These are phyloP conservation scores for Nakazawaea ishiwadae DNA, from an alignment of 805 yeast genomes.

Conservation along the genomic window DNA sequence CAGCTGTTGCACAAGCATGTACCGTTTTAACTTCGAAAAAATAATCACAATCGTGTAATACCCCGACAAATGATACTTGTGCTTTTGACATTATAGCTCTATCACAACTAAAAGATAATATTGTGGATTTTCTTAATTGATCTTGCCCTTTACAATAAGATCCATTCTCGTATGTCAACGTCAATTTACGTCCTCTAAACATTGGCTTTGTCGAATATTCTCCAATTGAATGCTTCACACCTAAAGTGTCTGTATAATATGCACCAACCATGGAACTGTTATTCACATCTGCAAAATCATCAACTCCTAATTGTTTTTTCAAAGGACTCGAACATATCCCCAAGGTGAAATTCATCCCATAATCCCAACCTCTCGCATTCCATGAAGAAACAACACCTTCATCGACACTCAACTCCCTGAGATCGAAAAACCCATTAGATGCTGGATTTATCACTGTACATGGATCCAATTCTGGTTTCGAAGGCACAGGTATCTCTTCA, in stretches of 20 bases:
- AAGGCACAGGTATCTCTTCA: neutral
- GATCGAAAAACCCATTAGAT: conserved; percentile 42
- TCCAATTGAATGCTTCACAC: conserved; percentile 53
- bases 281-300: conserved; percentile 27
- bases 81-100: conserved; percentile 65
- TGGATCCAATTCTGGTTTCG: conserved; percentile 25
- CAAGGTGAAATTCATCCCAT: conserved; percentile 65
- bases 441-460: conserved; percentile 40
- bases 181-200: conserved; percentile 67
- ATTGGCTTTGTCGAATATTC: conserved; percentile 54
- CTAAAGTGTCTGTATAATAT: conserved; percentile 42
- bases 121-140: conserved; percentile 52
- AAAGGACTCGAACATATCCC: conserved; percentile 66
- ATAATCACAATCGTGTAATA: conserved; percentile 71
- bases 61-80: conserved; percentile 64
- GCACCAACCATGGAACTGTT: conserved; percentile 51
- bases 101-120: conserved; percentile 75
- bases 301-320: conserved; percentile 16
- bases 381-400: conserved; percentile 42
- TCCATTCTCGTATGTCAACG: conserved; percentile 68
- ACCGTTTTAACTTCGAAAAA: conserved; percentile 81
- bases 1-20: conserved; percentile 81
- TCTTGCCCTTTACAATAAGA: conserved; percentile 46
- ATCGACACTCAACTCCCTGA: conserved; percentile 31
- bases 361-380: conserved; percentile 68